Evolutionary conservation across 2,329 filamentous ascomycete genomes (phyloP).

Genomic region (Neonectria hederae): DNA sequence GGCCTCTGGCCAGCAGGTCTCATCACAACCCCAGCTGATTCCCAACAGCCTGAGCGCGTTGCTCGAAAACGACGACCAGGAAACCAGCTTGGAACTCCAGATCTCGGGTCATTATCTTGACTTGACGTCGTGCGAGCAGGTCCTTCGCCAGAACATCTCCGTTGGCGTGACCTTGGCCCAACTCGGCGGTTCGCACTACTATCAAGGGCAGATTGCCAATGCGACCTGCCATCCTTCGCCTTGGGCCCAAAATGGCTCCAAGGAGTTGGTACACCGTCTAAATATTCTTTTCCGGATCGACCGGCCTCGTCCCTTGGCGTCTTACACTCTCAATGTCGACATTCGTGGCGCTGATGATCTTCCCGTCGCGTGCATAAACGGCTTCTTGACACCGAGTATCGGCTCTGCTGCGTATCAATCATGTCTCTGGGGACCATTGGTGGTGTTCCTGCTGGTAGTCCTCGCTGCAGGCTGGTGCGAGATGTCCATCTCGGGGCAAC

Average conservation of each 20-base stretch:
- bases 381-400: constrained; percentile 34
- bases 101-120: background rate
- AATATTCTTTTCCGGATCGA: constrained; percentile 43
- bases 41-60: constrained; percentile 6
- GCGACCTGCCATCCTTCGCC: constrained; percentile 20
- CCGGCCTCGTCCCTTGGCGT: constrained; percentile 25
- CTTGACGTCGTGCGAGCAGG: constrained; percentile 8
- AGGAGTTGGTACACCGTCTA: background rate
- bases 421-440: constrained; percentile 28
- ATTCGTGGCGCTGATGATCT: constrained; percentile 30
- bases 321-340: constrained; percentile 30
- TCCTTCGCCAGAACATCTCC: constrained; percentile 21
- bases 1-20: constrained; percentile 13
- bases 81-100: constrained; percentile 10
- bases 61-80: constrained; percentile 14
- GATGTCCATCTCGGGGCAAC: constrained; percentile 17
- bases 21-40: constrained; percentile 14
- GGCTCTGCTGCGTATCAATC: constrained; percentile 5
- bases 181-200: constrained; percentile 30
- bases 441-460: constrained; percentile 25
- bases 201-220: constrained; percentile 29
- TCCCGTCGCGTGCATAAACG: constrained; percentile 23
- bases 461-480: constrained; percentile 31
- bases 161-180: constrained; percentile 25
- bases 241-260: background rate